phyloP scores from a whole-genome alignment of 352 stramenopile genomes.

The Phytophthora colocasiae region DNA sequence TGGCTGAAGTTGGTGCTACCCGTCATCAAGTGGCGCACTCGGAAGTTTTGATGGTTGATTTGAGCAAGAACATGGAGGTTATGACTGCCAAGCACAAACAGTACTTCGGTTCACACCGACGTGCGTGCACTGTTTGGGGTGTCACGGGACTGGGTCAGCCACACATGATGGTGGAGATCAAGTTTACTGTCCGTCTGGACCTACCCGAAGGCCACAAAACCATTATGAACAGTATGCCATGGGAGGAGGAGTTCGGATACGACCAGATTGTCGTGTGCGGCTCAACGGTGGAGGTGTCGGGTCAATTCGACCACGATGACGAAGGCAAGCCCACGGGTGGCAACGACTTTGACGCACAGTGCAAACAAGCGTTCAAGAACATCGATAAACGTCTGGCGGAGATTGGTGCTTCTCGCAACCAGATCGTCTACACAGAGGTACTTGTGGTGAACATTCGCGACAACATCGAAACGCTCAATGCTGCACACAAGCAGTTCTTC shows the following conservation, averaged over 20 bases:
- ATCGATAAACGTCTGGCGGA: slow-evolving; percentile 6
- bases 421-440: slow-evolving; percentile 8
- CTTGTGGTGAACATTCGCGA: slow-evolving; percentile 6
- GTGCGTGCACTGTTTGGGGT: slow-evolving; percentile 6
- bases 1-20: slow-evolving; percentile 5
- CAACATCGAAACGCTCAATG: slow-evolving; percentile 5
- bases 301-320: slow-evolving; percentile 3
- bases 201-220: slow-evolving; percentile 5
- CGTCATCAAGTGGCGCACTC: slow-evolving; percentile 6
- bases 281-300: slow-evolving; percentile 9
- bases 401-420: slow-evolving; percentile 2
- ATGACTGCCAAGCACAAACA: slow-evolving; percentile 3
- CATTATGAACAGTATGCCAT: slow-evolving; percentile 9
- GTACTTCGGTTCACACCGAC: slow-evolving; percentile 4
- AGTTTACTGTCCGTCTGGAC: slow-evolving; percentile 1
- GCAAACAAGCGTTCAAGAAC: slow-evolving; percentile 5
- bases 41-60: slow-evolving; percentile 7
- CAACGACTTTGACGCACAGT: slow-evolving; percentile 7
- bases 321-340: slow-evolving; percentile 5
- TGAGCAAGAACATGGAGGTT: slow-evolving; percentile 10
- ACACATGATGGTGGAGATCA: slow-evolving; percentile 9
- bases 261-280: slow-evolving; percentile 3
- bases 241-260: slow-evolving; percentile 9
- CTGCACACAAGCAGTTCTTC: slow-evolving; percentile 11
- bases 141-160: not conserved